A percentile compares a stretch with the other conserved stretches of the same genome.
Evolutionary conservation across 257 asterid species (phyloP).

Genomic region (Coffea canephora): DNA sequence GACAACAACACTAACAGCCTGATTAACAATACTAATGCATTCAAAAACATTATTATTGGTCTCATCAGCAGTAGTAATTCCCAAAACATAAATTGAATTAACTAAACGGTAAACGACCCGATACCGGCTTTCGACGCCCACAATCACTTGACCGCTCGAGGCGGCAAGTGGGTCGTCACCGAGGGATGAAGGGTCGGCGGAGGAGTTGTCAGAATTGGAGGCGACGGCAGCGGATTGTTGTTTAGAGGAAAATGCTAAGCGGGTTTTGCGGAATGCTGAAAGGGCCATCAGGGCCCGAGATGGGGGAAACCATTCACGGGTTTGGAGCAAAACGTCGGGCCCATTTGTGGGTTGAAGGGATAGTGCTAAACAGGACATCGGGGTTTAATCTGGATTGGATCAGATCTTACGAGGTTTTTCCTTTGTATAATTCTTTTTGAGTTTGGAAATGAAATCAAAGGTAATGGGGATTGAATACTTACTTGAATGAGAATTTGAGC

Average conservation of each 20-base stretch:
- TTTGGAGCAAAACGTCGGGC: conserved; percentile 82
- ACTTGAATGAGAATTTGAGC: conserved; percentile 7
- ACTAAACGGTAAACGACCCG: conserved; percentile 89
- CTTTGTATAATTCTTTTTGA: neutral
- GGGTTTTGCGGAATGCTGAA: conserved; percentile 84
- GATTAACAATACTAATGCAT: conserved; percentile 82
- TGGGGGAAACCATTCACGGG: conserved; percentile 99
- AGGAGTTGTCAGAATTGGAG: conserved; percentile 23
- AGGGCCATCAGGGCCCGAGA: conserved; percentile 91
- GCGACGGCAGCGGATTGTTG: conserved; percentile 21
- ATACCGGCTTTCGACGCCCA: conserved; percentile 81
- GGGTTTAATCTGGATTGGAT: conserved; percentile 9
- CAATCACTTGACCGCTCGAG: conserved; percentile 89
- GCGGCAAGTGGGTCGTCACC: conserved; percentile 98
- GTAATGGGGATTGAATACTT: neutral
- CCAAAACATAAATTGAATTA: conserved; percentile 87
- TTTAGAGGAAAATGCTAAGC: conserved; percentile 64
- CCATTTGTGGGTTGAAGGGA: conserved; percentile 93
- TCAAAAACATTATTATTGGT: conserved; percentile 79
- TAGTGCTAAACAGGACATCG: conserved; percentile 83
- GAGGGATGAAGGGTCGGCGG: conserved; percentile 41
- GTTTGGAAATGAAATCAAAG: neutral
- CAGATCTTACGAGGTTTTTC: conserved; percentile 19
- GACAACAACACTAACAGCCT: conserved; percentile 82
- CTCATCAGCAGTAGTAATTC: conserved; percentile 78